Evolutionary conservation across 2,329 filamentous ascomycete genomes (phyloP), one percentile per base, ranked within the genome.

Genomic region (Cordyceps cicadae): DNA sequence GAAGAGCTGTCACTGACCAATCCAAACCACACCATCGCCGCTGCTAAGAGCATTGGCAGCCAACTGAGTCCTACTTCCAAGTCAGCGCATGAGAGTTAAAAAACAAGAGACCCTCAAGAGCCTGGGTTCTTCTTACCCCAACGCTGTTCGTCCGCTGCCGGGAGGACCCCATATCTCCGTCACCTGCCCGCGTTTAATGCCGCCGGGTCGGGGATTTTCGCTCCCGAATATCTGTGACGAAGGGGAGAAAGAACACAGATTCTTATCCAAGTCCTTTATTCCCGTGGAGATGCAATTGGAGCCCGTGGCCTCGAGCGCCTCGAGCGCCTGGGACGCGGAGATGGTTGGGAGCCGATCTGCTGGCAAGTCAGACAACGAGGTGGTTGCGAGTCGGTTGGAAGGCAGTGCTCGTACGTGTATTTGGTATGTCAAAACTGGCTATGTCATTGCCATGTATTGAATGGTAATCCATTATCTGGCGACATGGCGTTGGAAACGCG

Each of bases 141-240:
- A 77, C 14, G 87, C 81, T 4, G 91, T 96, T 78, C 96, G 97
- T 34, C 92, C 93, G 29, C 84, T 84, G 1, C 92, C 92, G 9
- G 90, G 88, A 12, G 92, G 91, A 0, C 93, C 93, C 82, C 90
- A 96, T 54, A 96, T 76, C 73, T 97, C 93, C 3, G 89, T 89
- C 48, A 96, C 80, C 71, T 91, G 89, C 15, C 92, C 90, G 61
- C 86, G 84, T 63, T 81, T 81, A 53, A 96, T 78, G 4, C 91
- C 92, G 19, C 81, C 80, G 59, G 63, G 65, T 11, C 55, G 59
- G 63, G 59, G 9, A 62, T 62, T 43, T 66, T 64, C 48, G 46
- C 14, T 3, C 62, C 39, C n/a, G 55, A 59, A 4, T 61, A 50
- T 14, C 19, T 59, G 39, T 3, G 57, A 53, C 1, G 39, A 37